These are phyloP conservation scores for Wickerhamiella cacticola DNA, from an alignment of 805 yeast genomes.

Conservation along the genomic window DNA sequence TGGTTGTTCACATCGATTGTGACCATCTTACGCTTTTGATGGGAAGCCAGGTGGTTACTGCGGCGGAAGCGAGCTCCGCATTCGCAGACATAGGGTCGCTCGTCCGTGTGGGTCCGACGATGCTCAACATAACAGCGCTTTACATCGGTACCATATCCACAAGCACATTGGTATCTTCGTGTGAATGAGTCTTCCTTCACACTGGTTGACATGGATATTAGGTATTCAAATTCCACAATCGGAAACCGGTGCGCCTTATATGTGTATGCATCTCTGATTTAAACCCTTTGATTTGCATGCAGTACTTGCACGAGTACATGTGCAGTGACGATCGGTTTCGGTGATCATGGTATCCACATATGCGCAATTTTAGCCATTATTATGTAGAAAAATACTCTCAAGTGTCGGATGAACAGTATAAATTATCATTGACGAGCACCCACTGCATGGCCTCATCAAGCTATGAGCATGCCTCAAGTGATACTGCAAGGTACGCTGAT, in stretches of 20 bases:
- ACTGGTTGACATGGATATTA: background rate
- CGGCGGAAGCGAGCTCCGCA: constrained; percentile 60
- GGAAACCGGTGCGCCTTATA: background rate
- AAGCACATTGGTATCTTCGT: constrained; percentile 11
- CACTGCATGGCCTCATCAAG: no score
- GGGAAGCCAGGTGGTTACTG: constrained; percentile 12
- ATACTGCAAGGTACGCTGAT: constrained; percentile 2
- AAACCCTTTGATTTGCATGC: constrained; percentile 2
- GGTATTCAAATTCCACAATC: background rate
- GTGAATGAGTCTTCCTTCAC: background rate
- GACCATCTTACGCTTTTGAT: constrained; percentile 11
- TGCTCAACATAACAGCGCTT: constrained; percentile 30
- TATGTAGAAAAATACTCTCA: no score
- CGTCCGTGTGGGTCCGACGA: constrained; percentile 70
- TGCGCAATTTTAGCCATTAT: no score
- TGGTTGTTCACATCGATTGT: constrained; percentile 1
- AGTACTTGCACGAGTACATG: background rate
- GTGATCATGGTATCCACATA: background rate
- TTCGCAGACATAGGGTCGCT: constrained; percentile 60
- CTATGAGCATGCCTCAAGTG: background rate
- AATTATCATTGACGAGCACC: no score
- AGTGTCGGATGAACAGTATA: no score
- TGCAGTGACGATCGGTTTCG: constrained; percentile 4
- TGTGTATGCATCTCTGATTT: constrained; percentile 5
- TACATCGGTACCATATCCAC: constrained; percentile 13